Evolutionary conservation across 345 rosid genomes (phyloP).

Genomic region (Dipteronia dyeriana): DNA sequence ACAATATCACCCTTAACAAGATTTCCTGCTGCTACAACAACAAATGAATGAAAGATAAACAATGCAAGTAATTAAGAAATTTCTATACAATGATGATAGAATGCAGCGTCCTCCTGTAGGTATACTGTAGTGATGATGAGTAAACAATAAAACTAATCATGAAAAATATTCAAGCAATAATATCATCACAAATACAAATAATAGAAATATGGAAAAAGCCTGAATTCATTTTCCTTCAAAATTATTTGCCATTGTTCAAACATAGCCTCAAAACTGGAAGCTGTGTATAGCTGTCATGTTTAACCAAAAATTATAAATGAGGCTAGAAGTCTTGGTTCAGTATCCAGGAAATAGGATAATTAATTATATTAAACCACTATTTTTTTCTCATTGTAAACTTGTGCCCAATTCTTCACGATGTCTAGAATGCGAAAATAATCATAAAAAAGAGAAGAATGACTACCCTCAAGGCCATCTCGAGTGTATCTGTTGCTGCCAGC

Average conservation of each 20-base stretch:
- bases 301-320: not conserved
- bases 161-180: not conserved
- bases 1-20: not conserved
- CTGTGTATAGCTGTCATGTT: not conserved
- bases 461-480: conserved; percentile 84
- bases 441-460: conserved; percentile 72
- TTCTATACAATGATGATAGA: not conserved
- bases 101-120: not conserved
- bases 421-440: conserved; percentile 73
- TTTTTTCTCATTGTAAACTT: conserved; percentile 30
- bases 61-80: not conserved
- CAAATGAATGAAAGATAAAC: not conserved
- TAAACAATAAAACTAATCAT: not conserved
- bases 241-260: not conserved
- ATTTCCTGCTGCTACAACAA: not conserved
- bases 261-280: not conserved
- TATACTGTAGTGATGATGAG: no score
- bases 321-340: not conserved
- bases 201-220: not conserved
- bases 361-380: conserved; percentile 18
- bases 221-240: not conserved
- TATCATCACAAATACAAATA: not conserved
- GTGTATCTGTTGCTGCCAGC: conserved; percentile 80
- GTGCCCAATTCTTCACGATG: conserved; percentile 33
- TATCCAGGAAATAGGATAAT: not conserved